Base-by-base conservation (phyloP, 2,329 filamentous ascomycete genomes). In the Penicillium janthinellum region DNA sequence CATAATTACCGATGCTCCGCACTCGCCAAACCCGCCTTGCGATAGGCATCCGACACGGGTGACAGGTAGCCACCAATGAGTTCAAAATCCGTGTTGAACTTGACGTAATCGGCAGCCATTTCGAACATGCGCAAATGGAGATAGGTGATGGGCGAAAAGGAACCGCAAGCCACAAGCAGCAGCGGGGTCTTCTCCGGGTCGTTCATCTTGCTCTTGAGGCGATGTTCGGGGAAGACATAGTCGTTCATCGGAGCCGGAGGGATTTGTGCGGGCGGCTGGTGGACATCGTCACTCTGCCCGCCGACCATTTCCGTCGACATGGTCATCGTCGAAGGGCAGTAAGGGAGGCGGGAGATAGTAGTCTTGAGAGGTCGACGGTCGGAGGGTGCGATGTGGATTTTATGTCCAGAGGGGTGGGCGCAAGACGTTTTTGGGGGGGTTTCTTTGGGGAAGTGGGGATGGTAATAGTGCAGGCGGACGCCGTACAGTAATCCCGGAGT, bases 21-120 rank as follows among this genome's bases (percentile, higher is more conserved):
- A 61, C 85, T 87, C 14, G 90, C 91, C 39, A 95, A 80, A 49
- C 91, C 90, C 54, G 86, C 87, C 79, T 96, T 95, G 73, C 92
- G 91, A 79, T 96, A 89, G 44, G 86, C 85, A 70, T 88, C 86
- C 57, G 85, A 87, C 63, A 90, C 90, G n/a, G 90, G 90, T 25
- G 88, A 91, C 63, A 94, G 81, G 74, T 94, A 96, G 54, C 91
- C 92, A 62, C 91, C 93, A 47, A 96, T 83, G 37, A 97, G 86
- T 75, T 97, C 92, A 73, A 90, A 97, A 55, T 90, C 81, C 25
- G 86, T 88, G 73, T 87, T 88, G 75, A 90, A 89, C 64, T 88
- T 87, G 67, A 88, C 88, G 76, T 90, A 93, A 77, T 95, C 90
- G 67, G 87, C 85, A 1, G 90, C 90, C 87, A 96, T 92, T 71